Evolutionary conservation across 805 yeast genomes (phyloP), one percentile per base, ranked within the genome.

Genomic region (Wickerhamiella kurtzmanii): DNA sequence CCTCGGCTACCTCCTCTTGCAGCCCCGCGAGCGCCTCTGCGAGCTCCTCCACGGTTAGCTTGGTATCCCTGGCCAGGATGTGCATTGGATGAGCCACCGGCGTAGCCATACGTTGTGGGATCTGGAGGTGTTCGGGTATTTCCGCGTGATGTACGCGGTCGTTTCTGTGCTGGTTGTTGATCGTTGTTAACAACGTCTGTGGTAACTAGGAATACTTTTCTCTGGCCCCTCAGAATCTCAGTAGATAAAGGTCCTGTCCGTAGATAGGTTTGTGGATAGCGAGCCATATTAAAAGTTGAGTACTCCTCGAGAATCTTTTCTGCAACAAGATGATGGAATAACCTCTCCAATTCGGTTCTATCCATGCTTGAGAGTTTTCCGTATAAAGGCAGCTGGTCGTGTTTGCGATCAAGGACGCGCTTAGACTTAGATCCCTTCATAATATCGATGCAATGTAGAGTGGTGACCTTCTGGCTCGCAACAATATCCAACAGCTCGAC

Each of bases 191-290:
- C 21, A 11, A 3, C 32, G 44, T 41, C 36, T 16, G 46, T 48
- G 37, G 52, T 54, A 38, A 45, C 50, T 47, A 61, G 53, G 11
- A 44, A 45, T 17, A 62, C 56, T 20, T 47, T 43, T 37, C 41
- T 35, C 6, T 42, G 35, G 11, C 74, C 74, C 8, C 56, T 54
- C 44, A 80, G 56, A 1, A 86, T 68, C 1, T 57, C 58, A 15
- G 63, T 57, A 0, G 87, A 77, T n/a, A 71, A 64, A 1, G 69
- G 67, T 0, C 95, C 95, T 1, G 71, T 54, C 51, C 70, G 70
- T 3, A 88, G 73, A 57, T 89, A 89, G 45, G 82, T 81, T 1
- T 82, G 68, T 0, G 94, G 82, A 66, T 80, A 88, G 0, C 95
- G 94, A n/a, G 77, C 73, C 18, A 73, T 76, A 54, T 78, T 83